Evolutionary conservation across 75 land plant species (phyloP), one percentile per base, ranked within the genome.

Genomic region (Selaginella moellendorffii): DNA sequence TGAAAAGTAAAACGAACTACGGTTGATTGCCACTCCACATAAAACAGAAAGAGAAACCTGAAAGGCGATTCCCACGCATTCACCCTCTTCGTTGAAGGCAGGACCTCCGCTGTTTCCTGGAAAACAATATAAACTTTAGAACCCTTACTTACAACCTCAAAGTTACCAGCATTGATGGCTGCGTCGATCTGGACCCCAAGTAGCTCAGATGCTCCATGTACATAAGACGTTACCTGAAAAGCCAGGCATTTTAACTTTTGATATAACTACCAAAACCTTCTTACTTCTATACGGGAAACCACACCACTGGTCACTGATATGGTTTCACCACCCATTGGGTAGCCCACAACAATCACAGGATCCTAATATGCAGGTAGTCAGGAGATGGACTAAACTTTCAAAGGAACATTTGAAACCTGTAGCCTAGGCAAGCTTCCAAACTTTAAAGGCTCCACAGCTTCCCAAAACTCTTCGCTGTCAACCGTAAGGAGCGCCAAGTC

Each of bases 61-160:
- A 74, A 92, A 92, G 27, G 97, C 97, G 20, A 92, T 85, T 27
- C 97, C 97, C 67, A 92, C 92, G 75, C 97, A 92, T 30, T 92
- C 96, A 31, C 97, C 97, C 27, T 78, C 74, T 19, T 83, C 88
- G 71, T 92, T 85, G 63, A 92, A 92, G 27, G 96, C 96, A 68
- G 97, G 97, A 53, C 97, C 97, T 54, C 97, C 97, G 73, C 97
- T 91, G 65, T 92, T 92, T 71, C 97, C 97, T 92, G 75, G 24
- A 78, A 10, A 36, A 5, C 5, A 36, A 36, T 36, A 36, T 36
- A 36, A 36, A 36, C 14, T 36, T 36, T 5, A 36, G 14, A 36
- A 36, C 5, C 14, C 46, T 8, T 20, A 56, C 60, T 56, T 8
- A 56, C n/a, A 8, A 27, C 46, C 5, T 19, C 2, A 31, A 25